These are phyloP conservation scores for Aspergillus ochraceus DNA, from an alignment of 2,329 filamentous ascomycete species.

Conservation along the genomic window DNA sequence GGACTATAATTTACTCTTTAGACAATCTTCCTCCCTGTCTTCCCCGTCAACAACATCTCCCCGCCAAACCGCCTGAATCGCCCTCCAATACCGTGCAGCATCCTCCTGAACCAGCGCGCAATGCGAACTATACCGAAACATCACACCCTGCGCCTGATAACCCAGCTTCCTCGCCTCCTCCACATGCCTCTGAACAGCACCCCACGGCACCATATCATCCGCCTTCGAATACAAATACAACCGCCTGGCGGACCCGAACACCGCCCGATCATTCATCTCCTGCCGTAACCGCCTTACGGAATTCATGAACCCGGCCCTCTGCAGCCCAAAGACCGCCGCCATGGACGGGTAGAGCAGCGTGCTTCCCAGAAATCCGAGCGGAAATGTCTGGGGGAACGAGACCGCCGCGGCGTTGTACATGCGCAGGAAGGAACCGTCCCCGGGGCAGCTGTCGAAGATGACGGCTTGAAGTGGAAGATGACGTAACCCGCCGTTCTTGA, in stretches of 20 bases:
- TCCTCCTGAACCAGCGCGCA: constrained; percentile 16
- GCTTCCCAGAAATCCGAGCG: background rate
- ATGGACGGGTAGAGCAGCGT: constrained; percentile 11
- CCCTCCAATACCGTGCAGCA: constrained; percentile 12
- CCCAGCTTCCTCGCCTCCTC: constrained; percentile 7
- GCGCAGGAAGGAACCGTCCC: constrained; percentile 17
- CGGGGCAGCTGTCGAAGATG: constrained; percentile 24
- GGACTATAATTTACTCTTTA: constrained; percentile 4
- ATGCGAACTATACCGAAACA: constrained; percentile 10
- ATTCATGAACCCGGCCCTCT: constrained; percentile 8
- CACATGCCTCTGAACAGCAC: constrained; percentile 10
- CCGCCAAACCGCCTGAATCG: constrained; percentile 7
- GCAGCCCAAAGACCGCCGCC: constrained; percentile 7
- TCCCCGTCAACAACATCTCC: background rate
- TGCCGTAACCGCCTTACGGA: constrained; percentile 8
- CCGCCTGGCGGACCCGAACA: constrained; percentile 6
- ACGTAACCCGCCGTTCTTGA: background rate
- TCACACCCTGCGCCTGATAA: constrained; percentile 2
- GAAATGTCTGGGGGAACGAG: constrained; percentile 5
- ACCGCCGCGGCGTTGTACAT: constrained; percentile 16
- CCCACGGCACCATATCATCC: constrained; percentile 11
- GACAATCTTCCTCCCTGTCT: background rate
- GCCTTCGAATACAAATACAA: constrained; percentile 14
- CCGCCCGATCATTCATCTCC: constrained; percentile 8
- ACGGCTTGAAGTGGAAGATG: constrained; percentile 11